Conservation (phyloP, 1,284 basidiomycete species). For the Trichosporon faecale region DNA sequence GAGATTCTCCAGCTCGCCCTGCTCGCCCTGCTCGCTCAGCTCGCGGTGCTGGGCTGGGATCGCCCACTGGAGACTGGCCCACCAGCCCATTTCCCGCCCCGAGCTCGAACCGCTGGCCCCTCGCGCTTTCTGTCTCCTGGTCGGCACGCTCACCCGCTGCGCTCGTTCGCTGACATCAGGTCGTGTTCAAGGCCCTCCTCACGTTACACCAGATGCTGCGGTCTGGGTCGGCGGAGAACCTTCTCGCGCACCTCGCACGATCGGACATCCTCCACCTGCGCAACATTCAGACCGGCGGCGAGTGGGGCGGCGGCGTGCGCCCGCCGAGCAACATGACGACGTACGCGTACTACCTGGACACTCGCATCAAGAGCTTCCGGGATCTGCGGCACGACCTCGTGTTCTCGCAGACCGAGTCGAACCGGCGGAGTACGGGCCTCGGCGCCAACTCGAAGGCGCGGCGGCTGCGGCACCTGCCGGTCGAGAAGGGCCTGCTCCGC, state of each 20-base stretch:
- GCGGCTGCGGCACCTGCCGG: slow-evolving; percentile 84
- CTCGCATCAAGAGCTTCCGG: slow-evolving; percentile 80
- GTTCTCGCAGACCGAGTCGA: slow-evolving; percentile 80
- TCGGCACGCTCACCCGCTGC: background rate
- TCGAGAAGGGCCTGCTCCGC: slow-evolving; percentile 89
- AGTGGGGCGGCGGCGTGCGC: slow-evolving; percentile 37
- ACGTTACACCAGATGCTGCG: slow-evolving; percentile 92
- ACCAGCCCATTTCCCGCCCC: no score
- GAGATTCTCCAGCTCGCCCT: no score
- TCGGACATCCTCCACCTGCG: slow-evolving; percentile 73
- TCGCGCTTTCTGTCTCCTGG: no score
- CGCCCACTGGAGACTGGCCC: no score
- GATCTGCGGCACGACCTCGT: slow-evolving; percentile 93
- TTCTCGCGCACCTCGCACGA: slow-evolving; percentile 75
- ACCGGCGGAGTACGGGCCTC: slow-evolving; percentile 59
- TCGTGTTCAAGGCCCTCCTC: slow-evolving; percentile 94
- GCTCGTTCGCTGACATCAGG: slow-evolving; percentile 54
- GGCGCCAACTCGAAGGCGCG: slow-evolving; percentile 54
- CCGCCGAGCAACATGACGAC: slow-evolving; percentile 80
- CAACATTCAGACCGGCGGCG: slow-evolving; percentile 65
- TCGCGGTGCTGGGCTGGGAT: no score
- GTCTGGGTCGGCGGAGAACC: slow-evolving; percentile 86
- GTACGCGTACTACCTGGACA: slow-evolving; percentile 87
- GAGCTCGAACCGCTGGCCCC: no score
- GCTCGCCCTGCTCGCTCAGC: no score